Percentiles rank a stretch among this genome's conserved stretches.
phyloP scores from a whole-genome alignment of 2,329 filamentous ascomycete species.

The Triangularia verruculosa region DNA sequence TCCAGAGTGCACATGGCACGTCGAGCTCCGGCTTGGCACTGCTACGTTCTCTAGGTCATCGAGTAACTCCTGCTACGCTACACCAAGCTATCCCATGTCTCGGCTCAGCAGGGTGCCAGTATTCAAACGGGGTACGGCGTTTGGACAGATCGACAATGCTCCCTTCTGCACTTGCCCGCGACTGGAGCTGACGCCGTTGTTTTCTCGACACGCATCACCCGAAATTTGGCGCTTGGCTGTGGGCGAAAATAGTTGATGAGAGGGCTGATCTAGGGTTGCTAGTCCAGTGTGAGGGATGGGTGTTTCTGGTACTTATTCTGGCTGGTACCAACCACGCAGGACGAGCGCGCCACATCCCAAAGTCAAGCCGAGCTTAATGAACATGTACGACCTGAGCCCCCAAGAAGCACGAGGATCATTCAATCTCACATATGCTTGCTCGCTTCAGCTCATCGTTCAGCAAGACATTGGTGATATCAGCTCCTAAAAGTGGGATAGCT shows the following conservation, averaged over 20 bases:
- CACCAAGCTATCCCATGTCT: constrained; percentile 11
- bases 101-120: constrained; percentile 9
- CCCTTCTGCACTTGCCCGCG: not conserved
- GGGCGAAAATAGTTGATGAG: not conserved
- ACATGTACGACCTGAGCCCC: constrained; percentile 7
- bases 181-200: not conserved
- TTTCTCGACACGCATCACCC: not conserved
- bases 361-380: not conserved
- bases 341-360: not conserved
- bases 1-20: constrained; percentile 13
- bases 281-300: not conserved
- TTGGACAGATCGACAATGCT: constrained; percentile 14
- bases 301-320: not conserved
- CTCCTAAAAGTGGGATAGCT: not conserved
- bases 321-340: not conserved
- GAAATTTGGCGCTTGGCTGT: too few relatives aligned
- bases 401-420: constrained; percentile 3
- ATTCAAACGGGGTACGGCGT: not conserved
- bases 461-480: not conserved
- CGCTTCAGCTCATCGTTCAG: not conserved
- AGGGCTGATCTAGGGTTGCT: not conserved
- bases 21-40: constrained; percentile 20
- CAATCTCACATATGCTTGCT: constrained; percentile 1
- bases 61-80: constrained; percentile 2
- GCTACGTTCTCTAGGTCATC: constrained; percentile 10